Base-by-base conservation (phyloP, 2,329 filamentous ascomycete genomes). In the Colletotrichum graminicola region DNA sequence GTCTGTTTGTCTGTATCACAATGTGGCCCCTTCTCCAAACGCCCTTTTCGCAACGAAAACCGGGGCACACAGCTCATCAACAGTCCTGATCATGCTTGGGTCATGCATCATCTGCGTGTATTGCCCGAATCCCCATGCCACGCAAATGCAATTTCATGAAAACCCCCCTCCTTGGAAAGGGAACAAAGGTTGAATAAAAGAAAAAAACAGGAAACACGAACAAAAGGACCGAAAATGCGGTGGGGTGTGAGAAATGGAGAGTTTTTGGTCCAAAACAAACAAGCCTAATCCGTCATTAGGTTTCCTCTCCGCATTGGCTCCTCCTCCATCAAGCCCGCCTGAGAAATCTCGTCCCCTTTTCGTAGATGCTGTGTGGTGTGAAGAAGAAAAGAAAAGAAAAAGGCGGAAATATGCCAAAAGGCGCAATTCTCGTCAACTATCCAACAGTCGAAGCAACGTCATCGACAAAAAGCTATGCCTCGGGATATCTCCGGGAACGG, bases 101-200 rank as follows among this genome's bases (percentile, higher is more conserved):
- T 34, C 51, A 56, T 49, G 57, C n/a, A 55, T 36, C 51, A 43
- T 54, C 51, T 52, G 36, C 32, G 49, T 54, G 21, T 39, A 23
- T n/a, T 45, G 18, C 51, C 49, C 57, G 49, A 26, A n/a, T 29
- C 66, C 34, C 47, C 47, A 62, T 70, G 60, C 70, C 29, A 72
- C 65, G 66, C 66, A 72, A 72, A 72, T 72, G 66, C 66, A 72
- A 43, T 66, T 66, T 67, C 66, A 41, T 72, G 65, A 63, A 59
- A 69, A 51, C 36, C 29, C n/a, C 41, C 18, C 26, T 55, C 34
- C 29, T 45, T 21, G 41, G 39, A 65, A 43, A 26, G 52, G 36
- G 14, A 45, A 55, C 23, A 47, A 41, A 49, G 16, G 47, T 12
- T 16, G 14, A 5, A 39, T 1, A 56, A 16, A 41, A 3, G 16